A percentile compares a stretch with the other conserved stretches of the same genome.
phyloP scores from a whole-genome alignment of 345 rosid genomes.

The Eucalyptus fibrosa region DNA sequence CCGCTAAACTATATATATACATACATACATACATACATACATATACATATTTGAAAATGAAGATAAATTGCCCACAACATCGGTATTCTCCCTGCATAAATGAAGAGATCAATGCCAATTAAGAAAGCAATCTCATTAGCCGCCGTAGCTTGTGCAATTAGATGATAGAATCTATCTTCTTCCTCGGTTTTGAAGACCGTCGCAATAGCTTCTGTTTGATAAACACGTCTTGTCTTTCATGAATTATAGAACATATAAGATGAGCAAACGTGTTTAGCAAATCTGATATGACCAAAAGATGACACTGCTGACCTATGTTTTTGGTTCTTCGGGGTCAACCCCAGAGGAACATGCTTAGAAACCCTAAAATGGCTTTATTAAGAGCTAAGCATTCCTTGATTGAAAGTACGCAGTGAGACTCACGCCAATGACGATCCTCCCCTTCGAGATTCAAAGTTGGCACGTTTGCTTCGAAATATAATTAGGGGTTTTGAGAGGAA shows the following conservation, averaged over 20 bases:
- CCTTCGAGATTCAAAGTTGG: background rate
- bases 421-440: background rate
- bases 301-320: background rate
- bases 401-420: background rate
- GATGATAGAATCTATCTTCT: background rate
- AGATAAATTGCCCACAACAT: background rate
- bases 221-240: background rate
- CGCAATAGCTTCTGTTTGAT: background rate
- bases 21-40: rapidly evolving
- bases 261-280: background rate
- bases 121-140: background rate
- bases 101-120: background rate
- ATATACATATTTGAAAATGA: too few species aligned
- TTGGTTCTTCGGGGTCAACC: background rate
- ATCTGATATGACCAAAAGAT: background rate
- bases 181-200: background rate
- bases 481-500: background rate
- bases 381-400: background rate
- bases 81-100: background rate
- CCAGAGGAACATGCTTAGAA: background rate
- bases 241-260: background rate
- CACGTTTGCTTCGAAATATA: background rate
- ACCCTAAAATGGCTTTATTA: background rate
- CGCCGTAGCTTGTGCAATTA: background rate
- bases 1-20: too few species aligned